A percentile compares a stretch with the other conserved stretches of the same genome.
Conservation (phyloP, 129 eudicot genomes). For the Gnaphalium uliginosum region DNA sequence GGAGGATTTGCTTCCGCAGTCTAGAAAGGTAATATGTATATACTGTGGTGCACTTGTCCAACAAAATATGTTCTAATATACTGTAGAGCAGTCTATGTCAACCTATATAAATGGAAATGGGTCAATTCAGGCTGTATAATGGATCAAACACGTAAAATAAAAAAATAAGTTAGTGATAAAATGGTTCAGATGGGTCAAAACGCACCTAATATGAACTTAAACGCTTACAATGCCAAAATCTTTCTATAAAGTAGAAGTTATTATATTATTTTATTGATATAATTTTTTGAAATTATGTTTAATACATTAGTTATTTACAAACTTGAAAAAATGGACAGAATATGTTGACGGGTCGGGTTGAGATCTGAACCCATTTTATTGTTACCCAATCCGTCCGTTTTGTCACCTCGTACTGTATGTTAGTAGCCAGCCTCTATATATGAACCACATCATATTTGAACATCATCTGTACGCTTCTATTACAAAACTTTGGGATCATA, state of each 20-base stretch:
- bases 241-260: not conserved
- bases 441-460: slow-evolving; percentile 8
- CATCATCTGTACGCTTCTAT: not conserved
- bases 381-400: not conserved
- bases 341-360: not conserved
- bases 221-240: not conserved
- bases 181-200: not conserved
- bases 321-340: not conserved
- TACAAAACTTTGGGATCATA: slow-evolving; percentile 6
- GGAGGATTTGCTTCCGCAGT: slow-evolving; percentile 51
- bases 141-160: not conserved
- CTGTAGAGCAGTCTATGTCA: not conserved
- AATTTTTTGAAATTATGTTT: not conserved
- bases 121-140: not conserved
- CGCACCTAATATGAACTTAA: not conserved
- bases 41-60: not conserved
- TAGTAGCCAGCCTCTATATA: not conserved
- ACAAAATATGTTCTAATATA: not conserved
- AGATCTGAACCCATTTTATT: not conserved
- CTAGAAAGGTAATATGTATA: slow-evolving; percentile 38
- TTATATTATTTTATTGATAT: too few relatives aligned
- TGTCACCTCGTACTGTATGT: not conserved
- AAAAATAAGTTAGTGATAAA: not conserved
- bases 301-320: not conserved
- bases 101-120: not conserved